Evolutionary conservation across 805 yeast genomes (phyloP).

Genomic region (Metschnikowia noctiluminum): DNA sequence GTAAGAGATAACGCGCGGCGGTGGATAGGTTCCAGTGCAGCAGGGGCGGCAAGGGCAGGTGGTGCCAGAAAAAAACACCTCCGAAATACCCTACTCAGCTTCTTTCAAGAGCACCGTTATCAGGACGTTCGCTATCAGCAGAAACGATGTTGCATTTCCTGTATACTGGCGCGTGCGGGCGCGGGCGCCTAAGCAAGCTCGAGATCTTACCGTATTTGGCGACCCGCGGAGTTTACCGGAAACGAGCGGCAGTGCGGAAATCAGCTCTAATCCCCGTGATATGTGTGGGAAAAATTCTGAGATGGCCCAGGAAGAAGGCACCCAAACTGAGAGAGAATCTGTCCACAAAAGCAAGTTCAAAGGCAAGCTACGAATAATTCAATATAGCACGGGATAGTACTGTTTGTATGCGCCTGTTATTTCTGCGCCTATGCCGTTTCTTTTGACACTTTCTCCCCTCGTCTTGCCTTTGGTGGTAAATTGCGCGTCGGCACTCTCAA

Average conservation of each 20-base stretch:
- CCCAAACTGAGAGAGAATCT: too few species aligned
- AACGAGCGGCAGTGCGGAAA: background rate
- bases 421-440: background rate
- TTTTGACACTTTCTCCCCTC: background rate
- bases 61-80: background rate
- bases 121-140: background rate
- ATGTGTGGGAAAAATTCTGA: background rate
- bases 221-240: background rate
- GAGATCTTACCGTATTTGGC: background rate
- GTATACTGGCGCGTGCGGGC: background rate
- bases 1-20: conserved; percentile 3
- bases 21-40: conserved; percentile 4
- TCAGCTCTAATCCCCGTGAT: background rate
- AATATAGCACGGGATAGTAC: too few species aligned
- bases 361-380: too few species aligned
- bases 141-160: conserved; percentile 7
- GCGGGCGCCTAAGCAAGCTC: background rate
- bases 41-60: background rate
- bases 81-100: background rate
- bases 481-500: background rate
- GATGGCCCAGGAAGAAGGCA: too few species aligned
- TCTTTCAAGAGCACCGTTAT: background rate
- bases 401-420: background rate
- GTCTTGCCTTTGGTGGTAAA: background rate
- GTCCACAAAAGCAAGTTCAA: too few species aligned